Base-by-base conservation (phyloP, 2,329 filamentous ascomycete genomes). In the Rhinocladiella similis region DNA sequence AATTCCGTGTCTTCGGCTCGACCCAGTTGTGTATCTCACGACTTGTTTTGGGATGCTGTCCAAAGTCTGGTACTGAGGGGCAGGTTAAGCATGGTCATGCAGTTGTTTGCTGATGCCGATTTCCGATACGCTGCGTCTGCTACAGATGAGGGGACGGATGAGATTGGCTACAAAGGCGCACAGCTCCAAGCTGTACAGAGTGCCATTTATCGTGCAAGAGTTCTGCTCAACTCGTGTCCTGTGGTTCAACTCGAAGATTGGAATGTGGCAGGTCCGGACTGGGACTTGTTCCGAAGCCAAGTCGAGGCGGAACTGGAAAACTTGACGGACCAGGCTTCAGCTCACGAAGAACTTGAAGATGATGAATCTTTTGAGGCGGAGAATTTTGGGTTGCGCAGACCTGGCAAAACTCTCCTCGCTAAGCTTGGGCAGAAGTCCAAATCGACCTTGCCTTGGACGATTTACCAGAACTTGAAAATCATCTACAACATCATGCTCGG, bases 1-100 rank as follows among this genome's bases (percentile, higher is more conserved):
- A 77, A 84, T 36, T 78, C 85, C 3, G 80, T 97, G 20, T 76
- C 83, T 60, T 78, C 80, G 25, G 75, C 85, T 64, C 80, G 80
- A 45, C 89, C 89, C 1, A 89, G 89, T 57, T 90, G 91, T 19
- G 88, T 90, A 1, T 84, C 85, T 42, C 89, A 94, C 66, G 77
- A 80, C 22, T 78, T 88, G 35, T 97, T 91, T 73, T 97, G 93
- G 93, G 89, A 92, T 68, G 85, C 85, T 1, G 77, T 96, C n/a
- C 89, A 87, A 65, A 83, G 84, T 53, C 79, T 85, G 13, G 78
- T 92, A 19, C 77, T 96, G 22, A 88, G 91, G 46, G 93, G 92
- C 41, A 86, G 88, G 56, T 82, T 96, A 42, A 65, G 71, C 13
- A 83, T 84, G 41, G 86, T 87, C 1, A 79, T 87, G n/a, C 76